Evolutionary conservation across 2,329 filamentous ascomycete species (phyloP).

Genomic region (Teratosphaeria pseudoeucalypti): DNA sequence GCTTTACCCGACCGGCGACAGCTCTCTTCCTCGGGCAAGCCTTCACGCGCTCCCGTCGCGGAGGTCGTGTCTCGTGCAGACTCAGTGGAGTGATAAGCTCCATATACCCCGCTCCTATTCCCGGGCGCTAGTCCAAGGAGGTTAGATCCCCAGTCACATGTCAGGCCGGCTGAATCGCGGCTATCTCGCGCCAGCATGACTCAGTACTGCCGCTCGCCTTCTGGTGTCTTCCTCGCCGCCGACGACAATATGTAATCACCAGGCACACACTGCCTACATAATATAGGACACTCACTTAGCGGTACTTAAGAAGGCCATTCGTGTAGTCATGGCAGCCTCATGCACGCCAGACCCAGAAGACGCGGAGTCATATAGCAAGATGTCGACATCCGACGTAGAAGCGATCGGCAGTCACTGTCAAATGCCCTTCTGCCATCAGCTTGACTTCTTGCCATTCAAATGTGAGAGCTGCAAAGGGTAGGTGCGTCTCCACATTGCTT

Average conservation of each 20-base stretch:
- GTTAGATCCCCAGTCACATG: neutral
- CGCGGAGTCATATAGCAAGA: slow-evolving; percentile 51
- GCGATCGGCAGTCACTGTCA: slow-evolving; percentile 87
- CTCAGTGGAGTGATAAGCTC: neutral
- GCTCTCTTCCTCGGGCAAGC: neutral
- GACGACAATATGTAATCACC: neutral
- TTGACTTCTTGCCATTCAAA: slow-evolving; percentile 90
- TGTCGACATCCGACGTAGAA: slow-evolving; percentile 69
- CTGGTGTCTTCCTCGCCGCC: slow-evolving; percentile 2
- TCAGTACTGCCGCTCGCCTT: neutral
- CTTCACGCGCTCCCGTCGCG: neutral
- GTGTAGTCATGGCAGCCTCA: slow-evolving; percentile 2
- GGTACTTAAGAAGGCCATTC: neutral
- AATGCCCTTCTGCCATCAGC: slow-evolving; percentile 79
- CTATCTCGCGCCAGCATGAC: neutral
- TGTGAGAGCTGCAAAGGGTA: slow-evolving; percentile 73
- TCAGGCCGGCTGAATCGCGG: neutral
- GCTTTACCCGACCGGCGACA: neutral
- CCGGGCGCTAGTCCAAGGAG: neutral
- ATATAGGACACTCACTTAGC: neutral
- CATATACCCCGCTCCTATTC: neutral
- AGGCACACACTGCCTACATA: neutral
- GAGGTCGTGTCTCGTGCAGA: neutral
- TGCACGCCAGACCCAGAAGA: neutral
- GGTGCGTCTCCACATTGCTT: slow-evolving; percentile 4